Evolutionary conservation across 2,329 filamentous ascomycete genomes (phyloP), one percentile per base, ranked within the genome.

Genomic region (Cryphonectria parasitica): DNA sequence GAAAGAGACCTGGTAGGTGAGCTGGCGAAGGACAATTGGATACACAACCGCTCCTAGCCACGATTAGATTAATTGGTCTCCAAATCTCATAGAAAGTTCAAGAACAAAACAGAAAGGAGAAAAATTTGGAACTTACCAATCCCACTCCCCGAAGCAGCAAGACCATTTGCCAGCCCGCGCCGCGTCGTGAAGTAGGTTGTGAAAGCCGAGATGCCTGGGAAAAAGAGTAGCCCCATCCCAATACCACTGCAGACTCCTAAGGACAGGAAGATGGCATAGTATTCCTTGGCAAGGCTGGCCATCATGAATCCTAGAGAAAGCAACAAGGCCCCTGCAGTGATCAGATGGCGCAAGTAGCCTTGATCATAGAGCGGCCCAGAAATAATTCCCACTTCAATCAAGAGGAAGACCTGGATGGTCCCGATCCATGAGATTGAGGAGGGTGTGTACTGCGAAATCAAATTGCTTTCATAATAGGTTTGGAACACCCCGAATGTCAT

Each of bases 401-500:
- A 79, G 8, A 88, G 76, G 62, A 83, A 84, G 0, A 79, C 79
- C 68, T 87, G 85, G 4, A 85, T 75, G 4, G 83, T 82, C 17
- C 84, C 85, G n/a, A 87, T 84, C 79, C 78, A 84, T 8, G 83
- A 79, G 8, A 85, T 83, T 36, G 75, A 72, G 0, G 81, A 79
- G 64, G 71, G 77, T 66, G 70, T 75, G 65, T 58, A 77, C 19
- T 75, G 62, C 70, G 75, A 69, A 75, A 86, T 69, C 63, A 79
- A 73, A 73, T 82, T 76, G 58, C 77, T 80, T 66, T 80, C 75
- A 73, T 89, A 89, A 78, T 88, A 87, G 2, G 83, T 84, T 74
- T 89, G 86, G 73, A 86, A 89, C 1, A 86, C 82, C 5, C 86
- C 85, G 71, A 87, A 89, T 15, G 84, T 75, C 72, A 76, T 81